Base-by-base conservation (phyloP, 257 asterid species). In the Penstemon eatonii region DNA sequence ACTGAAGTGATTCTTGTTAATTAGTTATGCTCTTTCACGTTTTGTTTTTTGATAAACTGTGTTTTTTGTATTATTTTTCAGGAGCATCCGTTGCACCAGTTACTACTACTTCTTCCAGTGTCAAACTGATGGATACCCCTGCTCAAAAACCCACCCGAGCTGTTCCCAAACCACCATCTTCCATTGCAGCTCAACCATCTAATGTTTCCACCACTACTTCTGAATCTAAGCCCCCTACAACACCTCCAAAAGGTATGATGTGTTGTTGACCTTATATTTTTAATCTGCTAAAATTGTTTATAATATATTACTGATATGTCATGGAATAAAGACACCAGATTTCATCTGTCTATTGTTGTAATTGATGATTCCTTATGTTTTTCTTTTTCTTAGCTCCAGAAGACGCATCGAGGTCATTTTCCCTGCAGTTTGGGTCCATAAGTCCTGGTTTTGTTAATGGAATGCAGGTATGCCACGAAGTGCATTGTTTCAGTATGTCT, bases 361-460 rank as follows among this genome's bases (percentile, higher is more conserved):
- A 61, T 61, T 64, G 73, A 60, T 58, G 50, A 51, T 63, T 76
- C 73, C 55, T 71, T 25, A 52, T 47, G 15, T 10, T 66, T 38
- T 63, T 79, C 68, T 33, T 12, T 75, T 68, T 42, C 33, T 59
- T 74, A 78, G 81, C 76, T 79, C 76, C 89, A 65, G 96, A 77
- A 72, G 97, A 85, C 66, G 81, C 83, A 65, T 71, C 95, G 6
- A 78, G 50, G 78, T 73, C 96, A 49, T 83, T 88, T 79, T 80
- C 95, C 43, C 78, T 90, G 70, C 99, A 93, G 78, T 93, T 93
- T 81, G 99, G 99, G 62, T 81, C 99, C 66, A 83, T 90, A 70
- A 93, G 84, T 78, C 97, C 96, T 59, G 87, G 95, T 65, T 67
- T 80, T 53, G 78, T 93, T 88, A 85, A 87, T 66, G 97, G 86